Percentiles rank a stretch among this genome's conserved stretches.
Evolutionary conservation across 1,139 yeast genomes (phyloP).

Genomic region (Magnusiomyces tetraspermus): DNA sequence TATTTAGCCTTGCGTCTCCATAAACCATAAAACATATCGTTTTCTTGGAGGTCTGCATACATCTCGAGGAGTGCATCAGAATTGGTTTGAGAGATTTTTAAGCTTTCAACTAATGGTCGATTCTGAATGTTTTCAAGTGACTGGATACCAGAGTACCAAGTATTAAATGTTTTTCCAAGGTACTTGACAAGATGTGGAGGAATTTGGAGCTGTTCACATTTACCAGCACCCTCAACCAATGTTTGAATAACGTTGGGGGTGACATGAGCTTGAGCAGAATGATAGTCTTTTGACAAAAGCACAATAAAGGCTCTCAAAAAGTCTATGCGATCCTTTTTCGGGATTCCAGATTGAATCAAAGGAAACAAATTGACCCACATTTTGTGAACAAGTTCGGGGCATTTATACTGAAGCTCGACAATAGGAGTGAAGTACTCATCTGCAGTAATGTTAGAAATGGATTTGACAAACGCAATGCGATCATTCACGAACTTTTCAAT

Average conservation of each 20-base stretch:
- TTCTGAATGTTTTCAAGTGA: slow-evolving; percentile 69
- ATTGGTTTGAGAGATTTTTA: slow-evolving; percentile 73
- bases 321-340: slow-evolving; percentile 72
- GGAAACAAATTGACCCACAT: slow-evolving; percentile 86
- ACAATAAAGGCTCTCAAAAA: slow-evolving; percentile 72
- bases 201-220: slow-evolving; percentile 53
- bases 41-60: slow-evolving; percentile 83
- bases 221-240: slow-evolving; percentile 54
- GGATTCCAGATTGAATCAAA: slow-evolving; percentile 60
- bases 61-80: slow-evolving; percentile 86
- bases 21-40: slow-evolving; percentile 93
- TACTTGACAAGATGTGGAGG: slow-evolving; percentile 94
- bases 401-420: slow-evolving; percentile 72
- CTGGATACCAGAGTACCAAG: slow-evolving; percentile 86
- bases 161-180: slow-evolving; percentile 74
- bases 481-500: slow-evolving; percentile 37
- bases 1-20: slow-evolving; percentile 97
- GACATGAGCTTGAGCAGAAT: slow-evolving; percentile 74
- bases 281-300: slow-evolving; percentile 81
- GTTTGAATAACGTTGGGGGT: slow-evolving; percentile 85
- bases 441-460: slow-evolving; percentile 42
- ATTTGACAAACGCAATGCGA: slow-evolving; percentile 45
- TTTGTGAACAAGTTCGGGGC: slow-evolving; percentile 68
- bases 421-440: slow-evolving; percentile 60
- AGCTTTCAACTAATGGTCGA: slow-evolving; percentile 55